Base-by-base conservation (phyloP, 208 protist genomes). In the Porcisia hertigi region DNA sequence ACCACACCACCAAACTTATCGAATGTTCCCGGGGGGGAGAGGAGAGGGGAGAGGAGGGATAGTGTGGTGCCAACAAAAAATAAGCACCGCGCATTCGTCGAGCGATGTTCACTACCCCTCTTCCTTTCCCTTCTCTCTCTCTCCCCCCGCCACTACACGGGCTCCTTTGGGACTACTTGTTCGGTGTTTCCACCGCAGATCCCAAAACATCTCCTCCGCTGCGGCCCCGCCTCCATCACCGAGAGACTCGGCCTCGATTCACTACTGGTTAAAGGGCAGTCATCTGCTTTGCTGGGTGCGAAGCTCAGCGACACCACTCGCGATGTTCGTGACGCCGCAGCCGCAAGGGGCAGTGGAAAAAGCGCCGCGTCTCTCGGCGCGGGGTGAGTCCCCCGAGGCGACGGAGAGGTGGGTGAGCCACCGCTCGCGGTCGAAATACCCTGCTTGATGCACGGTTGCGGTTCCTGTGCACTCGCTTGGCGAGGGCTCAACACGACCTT, bases 361-460 rank as follows among this genome's bases (percentile, higher is more conserved):
- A 47, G 39, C 5, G 36, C 14, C 18, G 2, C 23, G 1, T 47
- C 7, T 9, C 3, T 2, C 2, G 62, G 30, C 34, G 41, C 62
- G 2, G 30, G 34, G 23, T 3, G 8, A 9, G 18, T n/a, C 5
- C 16, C 18, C 18, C 5, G 30, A 6, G 23, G 62, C 62, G 0
- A 6, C 62, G 6, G 39, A 41, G 23, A 18, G 30, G 62, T 25
- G 7, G 36, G 39, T 12, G 16, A 20, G 39, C 8, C 16, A 7
- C 16, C 39, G 41, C 57, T 3, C 39, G 57, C 34, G 39, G 52
- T 41, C 39, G 55, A 12, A 41, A 75, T 8, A 9, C 49, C 16
- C 49, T 77, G 73, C 53, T 75, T 49, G 7, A 49, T 49, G 9
- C 45, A 49, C 45, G 45, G 59, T n/a, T 75, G 55, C 20, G 52